A percentile compares a stretch with the other conserved stretches of the same genome.
These are phyloP conservation scores for Trifolium dubium DNA, from an alignment of 306 rosid species.

Conservation along the genomic window DNA sequence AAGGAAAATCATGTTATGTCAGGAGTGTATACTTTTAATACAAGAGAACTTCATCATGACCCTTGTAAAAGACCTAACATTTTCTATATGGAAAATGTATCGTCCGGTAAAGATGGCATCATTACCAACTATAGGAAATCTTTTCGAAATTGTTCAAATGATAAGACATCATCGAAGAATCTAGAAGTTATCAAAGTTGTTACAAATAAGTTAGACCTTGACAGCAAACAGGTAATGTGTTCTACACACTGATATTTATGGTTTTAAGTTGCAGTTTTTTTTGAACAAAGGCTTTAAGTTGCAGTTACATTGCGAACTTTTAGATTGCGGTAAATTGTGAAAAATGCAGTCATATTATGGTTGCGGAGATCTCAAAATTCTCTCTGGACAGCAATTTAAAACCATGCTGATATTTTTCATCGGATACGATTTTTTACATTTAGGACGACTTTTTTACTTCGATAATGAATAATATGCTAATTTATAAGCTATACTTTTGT, in stretches of 20 bases:
- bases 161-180: conserved; percentile 51
- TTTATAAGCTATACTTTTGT: conserved; percentile 29
- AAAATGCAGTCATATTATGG: too few relatives aligned
- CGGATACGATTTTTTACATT: background rate
- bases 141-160: conserved; percentile 56
- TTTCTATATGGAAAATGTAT: conserved; percentile 61
- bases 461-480: background rate
- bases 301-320: background rate
- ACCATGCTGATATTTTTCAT: background rate
- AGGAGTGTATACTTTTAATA: conserved; percentile 57
- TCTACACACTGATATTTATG: background rate
- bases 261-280: background rate
- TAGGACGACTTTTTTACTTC: background rate
- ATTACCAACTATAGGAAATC: conserved; percentile 54
- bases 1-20: conserved; percentile 9
- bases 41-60: conserved; percentile 47
- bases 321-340: background rate
- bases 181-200: conserved; percentile 65
- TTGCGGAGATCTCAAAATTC: too few relatives aligned
- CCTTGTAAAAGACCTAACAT: conserved; percentile 64
- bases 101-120: conserved; percentile 46
- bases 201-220: conserved; percentile 62
- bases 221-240: conserved; percentile 60
- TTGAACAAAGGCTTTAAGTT: too few relatives aligned
- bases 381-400: background rate